Conservation (phyloP, 805 yeast species). For the Yarrowia sp. region DNA sequence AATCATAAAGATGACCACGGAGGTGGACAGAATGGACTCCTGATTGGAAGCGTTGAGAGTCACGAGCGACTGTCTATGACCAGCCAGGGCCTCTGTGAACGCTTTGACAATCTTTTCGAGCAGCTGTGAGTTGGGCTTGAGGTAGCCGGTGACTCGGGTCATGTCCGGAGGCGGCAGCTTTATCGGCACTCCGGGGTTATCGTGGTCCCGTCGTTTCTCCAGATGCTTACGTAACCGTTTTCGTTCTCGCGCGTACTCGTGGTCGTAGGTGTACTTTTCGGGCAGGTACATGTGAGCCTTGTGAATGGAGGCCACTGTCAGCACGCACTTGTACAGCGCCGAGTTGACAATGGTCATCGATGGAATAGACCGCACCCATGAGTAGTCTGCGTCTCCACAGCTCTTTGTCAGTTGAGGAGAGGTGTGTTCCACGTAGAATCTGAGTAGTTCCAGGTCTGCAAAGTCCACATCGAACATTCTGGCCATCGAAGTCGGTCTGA, state of each 20-base stretch:
- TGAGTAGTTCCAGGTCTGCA: constrained; percentile 35
- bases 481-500: constrained; percentile 32
- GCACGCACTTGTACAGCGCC: constrained; percentile 34
- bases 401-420: constrained; percentile 22
- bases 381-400: constrained; percentile 38
- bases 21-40: constrained; percentile 35
- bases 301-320: constrained; percentile 35
- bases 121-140: constrained; percentile 28
- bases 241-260: constrained; percentile 30
- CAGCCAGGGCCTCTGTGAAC: constrained; percentile 26
- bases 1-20: constrained; percentile 33
- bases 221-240: constrained; percentile 25
- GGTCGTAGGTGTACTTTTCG: constrained; percentile 36
- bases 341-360: constrained; percentile 37
- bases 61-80: constrained; percentile 19
- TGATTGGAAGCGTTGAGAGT: constrained; percentile 35
- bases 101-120: constrained; percentile 35
- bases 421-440: constrained; percentile 35
- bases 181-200: constrained; percentile 15
- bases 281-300: constrained; percentile 37
- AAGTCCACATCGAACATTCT: constrained; percentile 38
- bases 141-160: constrained; percentile 33
- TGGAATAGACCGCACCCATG: constrained; percentile 37
- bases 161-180: constrained; percentile 35
- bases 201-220: constrained; percentile 18